Percentiles rank a stretch among this genome's conserved stretches.
Evolutionary conservation across 2,329 filamentous ascomycete genomes (phyloP).

Genomic region (Neonectria neomacrospora): DNA sequence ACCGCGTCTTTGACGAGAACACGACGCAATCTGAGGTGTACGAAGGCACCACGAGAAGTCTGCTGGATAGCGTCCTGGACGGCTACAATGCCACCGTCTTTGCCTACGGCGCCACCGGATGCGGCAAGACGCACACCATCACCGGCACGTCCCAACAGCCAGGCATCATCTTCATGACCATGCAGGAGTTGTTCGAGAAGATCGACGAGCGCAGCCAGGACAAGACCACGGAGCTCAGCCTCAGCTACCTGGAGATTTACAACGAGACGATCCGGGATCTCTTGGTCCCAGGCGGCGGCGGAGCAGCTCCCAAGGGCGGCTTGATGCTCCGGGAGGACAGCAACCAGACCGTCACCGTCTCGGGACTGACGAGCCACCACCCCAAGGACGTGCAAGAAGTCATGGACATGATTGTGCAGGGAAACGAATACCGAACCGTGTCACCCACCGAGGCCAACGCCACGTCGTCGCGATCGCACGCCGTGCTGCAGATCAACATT

Average conservation of each 20-base stretch:
- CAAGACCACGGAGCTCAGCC: slow-evolving; percentile 87
- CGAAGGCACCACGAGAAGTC: slow-evolving; percentile 86
- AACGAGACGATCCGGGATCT: slow-evolving; percentile 98
- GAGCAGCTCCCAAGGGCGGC: slow-evolving; percentile 64
- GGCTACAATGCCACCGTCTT: slow-evolving; percentile 99
- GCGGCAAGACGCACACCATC: slow-evolving; percentile 98
- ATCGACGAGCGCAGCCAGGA: slow-evolving; percentile 88
- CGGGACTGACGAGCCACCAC: slow-evolving; percentile 89
- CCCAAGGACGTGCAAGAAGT: slow-evolving; percentile 94
- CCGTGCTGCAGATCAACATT: slow-evolving; percentile 96
- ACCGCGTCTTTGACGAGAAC: slow-evolving; percentile 96
- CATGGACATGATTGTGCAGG: slow-evolving; percentile 98
- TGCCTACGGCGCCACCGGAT: slow-evolving; percentile 96
- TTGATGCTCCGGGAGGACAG: slow-evolving; percentile 95
- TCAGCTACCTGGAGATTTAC: slow-evolving; percentile 98
- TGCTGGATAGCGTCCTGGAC: slow-evolving; percentile 95
- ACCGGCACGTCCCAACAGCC: slow-evolving; percentile 91
- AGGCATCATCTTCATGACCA: slow-evolving; percentile 97
- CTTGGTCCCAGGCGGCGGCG: slow-evolving; percentile 84
- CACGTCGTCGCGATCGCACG: slow-evolving; percentile 95
- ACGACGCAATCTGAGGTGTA: slow-evolving; percentile 93
- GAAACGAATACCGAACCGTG: slow-evolving; percentile 94
- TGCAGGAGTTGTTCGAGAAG: slow-evolving; percentile 98
- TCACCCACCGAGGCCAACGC: slow-evolving; percentile 98
- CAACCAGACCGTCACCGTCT: slow-evolving; percentile 90